A percentile compares a stretch with the other conserved stretches of the same genome.
phyloP scores from a whole-genome alignment of 2,329 filamentous ascomycete species.

The Rachicladosporium sp. region DNA sequence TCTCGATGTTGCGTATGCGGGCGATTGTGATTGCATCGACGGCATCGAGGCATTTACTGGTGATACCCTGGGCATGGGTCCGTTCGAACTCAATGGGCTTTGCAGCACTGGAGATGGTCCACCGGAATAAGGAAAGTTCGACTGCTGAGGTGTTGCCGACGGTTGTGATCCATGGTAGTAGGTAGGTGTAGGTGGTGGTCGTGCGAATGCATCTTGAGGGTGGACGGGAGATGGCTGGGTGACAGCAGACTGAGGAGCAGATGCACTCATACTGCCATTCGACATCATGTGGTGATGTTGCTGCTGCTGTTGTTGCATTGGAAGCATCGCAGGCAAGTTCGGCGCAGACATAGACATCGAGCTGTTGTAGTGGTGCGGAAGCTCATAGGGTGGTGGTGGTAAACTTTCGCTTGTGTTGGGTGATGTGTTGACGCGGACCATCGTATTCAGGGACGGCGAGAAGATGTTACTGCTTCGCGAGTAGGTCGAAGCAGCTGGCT shows the following conservation, averaged over 20 bases:
- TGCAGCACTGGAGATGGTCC: conserved; percentile 38
- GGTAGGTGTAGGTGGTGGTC: conserved; percentile 47
- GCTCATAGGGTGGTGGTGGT: conserved; percentile 54
- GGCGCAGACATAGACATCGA: conserved; percentile 45
- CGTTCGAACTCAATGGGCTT: conserved; percentile 36
- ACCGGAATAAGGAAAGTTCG: conserved; percentile 36
- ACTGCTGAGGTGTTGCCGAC: conserved; percentile 38
- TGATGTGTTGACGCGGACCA: conserved; percentile 43
- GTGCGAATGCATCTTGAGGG: conserved; percentile 44
- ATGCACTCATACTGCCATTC: conserved; percentile 32
- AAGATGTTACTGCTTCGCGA: conserved; percentile 42
- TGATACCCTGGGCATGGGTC: conserved; percentile 38
- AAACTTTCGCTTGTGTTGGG: conserved; percentile 51
- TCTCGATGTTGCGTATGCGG: conserved; percentile 34
- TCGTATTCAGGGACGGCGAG: conserved; percentile 43
- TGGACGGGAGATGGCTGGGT: conserved; percentile 40
- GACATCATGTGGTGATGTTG: conserved; percentile 31
- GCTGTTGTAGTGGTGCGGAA: conserved; percentile 49
- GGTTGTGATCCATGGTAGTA: conserved; percentile 48
- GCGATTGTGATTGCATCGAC: conserved; percentile 36
- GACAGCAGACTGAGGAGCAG: conserved; percentile 22
- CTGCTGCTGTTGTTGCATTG: conserved; percentile 31
- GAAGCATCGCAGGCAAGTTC: conserved; percentile 32
- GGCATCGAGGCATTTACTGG: conserved; percentile 35
- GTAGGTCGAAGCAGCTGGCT: conserved; percentile 35